These are phyloP conservation scores for Pseudopyrenochaeta lycopersici DNA, from an alignment of 2,329 filamentous ascomycete genomes.

Conservation along the genomic window DNA sequence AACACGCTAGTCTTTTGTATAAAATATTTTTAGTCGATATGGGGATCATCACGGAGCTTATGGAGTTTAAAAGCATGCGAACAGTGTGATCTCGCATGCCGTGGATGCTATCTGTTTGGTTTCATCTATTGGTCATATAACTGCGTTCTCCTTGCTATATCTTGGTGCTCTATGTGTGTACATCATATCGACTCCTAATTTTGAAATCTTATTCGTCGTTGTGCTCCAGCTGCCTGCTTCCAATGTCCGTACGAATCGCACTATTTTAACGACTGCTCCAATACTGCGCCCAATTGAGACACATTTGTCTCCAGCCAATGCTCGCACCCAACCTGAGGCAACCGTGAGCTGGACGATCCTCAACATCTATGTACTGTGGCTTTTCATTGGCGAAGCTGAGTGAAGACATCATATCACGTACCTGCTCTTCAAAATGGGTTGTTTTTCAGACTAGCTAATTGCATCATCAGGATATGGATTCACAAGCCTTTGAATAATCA, in stretches of 20 bases:
- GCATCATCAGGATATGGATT: neutral
- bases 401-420: neutral
- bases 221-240: neutral
- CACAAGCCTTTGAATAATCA: too few species aligned
- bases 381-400: neutral
- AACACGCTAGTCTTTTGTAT: neutral
- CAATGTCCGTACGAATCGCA: neutral
- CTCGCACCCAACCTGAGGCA: neutral
- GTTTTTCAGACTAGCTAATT: neutral
- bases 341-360: neutral
- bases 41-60: neutral
- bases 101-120: neutral
- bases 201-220: neutral
- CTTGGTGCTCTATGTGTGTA: neutral
- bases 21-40: neutral
- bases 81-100: neutral
- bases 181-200: neutral
- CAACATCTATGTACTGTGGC: neutral
- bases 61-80: neutral
- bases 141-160: neutral
- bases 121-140: neutral
- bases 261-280: neutral
- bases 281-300: neutral
- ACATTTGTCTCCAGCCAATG: neutral
- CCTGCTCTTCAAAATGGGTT: neutral